A percentile compares a stretch with the other conserved stretches of the same genome.
These are phyloP conservation scores for Aureobasidium namibiae DNA, from an alignment of 2,329 filamentous ascomycete species.

Conservation along the genomic window DNA sequence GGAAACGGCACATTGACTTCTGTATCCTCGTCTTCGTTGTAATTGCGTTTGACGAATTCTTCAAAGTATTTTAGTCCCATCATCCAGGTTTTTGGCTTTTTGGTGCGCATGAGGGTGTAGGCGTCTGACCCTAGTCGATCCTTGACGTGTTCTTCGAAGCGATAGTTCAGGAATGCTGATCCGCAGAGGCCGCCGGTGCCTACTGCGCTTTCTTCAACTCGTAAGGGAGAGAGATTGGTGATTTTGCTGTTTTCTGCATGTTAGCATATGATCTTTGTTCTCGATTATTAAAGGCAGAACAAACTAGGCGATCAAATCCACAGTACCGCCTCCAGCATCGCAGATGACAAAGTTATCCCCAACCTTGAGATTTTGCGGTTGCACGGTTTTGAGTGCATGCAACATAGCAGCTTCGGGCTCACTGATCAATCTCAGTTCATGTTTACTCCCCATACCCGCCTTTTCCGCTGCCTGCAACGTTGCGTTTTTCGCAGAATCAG, in stretches of 20 bases:
- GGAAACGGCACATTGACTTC: constrained; percentile 75
- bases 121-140: constrained; percentile 33
- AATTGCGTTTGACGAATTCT: constrained; percentile 78
- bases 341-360: constrained; percentile 55
- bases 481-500: constrained; percentile 73
- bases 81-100: constrained; percentile 72
- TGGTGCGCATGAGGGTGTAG: constrained; percentile 68
- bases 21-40: constrained; percentile 60
- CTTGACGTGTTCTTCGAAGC: constrained; percentile 71
- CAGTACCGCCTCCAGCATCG: constrained; percentile 50
- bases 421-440: constrained; percentile 67
- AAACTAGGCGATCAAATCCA: constrained; percentile 40
- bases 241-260: constrained; percentile 66
- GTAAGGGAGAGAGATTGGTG: constrained; percentile 61
- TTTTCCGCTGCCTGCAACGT: constrained; percentile 70
- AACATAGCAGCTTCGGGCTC: constrained; percentile 75
- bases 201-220: constrained; percentile 74
- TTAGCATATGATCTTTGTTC: background rate
- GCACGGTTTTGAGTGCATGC: constrained; percentile 71
- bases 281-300: background rate
- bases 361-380: constrained; percentile 63
- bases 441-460: constrained; percentile 61
- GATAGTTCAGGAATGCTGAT: constrained; percentile 71
- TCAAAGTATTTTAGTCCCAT: constrained; percentile 70
- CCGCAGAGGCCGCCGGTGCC: constrained; percentile 72